Evolutionary conservation across 2,329 filamentous ascomycete species (phyloP).

Genomic region (Stagonosporopsis rhizophila): DNA sequence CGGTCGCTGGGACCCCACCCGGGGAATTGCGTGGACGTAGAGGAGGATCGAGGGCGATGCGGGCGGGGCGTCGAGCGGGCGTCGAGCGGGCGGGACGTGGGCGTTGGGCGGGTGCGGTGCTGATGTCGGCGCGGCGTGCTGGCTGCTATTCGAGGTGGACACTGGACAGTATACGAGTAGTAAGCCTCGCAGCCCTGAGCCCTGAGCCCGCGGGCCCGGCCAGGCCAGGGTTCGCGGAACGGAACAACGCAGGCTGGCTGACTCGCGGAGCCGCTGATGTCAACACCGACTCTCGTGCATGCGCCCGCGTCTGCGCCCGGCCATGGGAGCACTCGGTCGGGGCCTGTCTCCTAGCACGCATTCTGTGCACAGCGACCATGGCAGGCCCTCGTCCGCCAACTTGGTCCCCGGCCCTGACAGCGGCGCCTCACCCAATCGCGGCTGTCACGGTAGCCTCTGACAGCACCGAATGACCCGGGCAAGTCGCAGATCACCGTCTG

Average conservation of each 20-base stretch:
- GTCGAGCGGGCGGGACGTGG: constrained; percentile 7
- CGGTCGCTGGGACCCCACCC: constrained; percentile 59
- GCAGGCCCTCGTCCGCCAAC: not conserved
- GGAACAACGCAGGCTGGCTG: constrained; percentile 10
- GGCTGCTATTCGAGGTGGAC: constrained; percentile 27
- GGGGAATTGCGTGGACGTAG: constrained; percentile 32
- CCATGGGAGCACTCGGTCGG: not conserved
- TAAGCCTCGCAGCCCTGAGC: constrained; percentile 24
- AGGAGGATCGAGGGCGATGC: constrained; percentile 9
- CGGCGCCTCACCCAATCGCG: constrained; percentile 10
- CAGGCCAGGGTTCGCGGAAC: constrained; percentile 26
- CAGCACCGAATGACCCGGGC: constrained; percentile 29
- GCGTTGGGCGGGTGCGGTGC: not conserved
- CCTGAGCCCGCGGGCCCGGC: no score
- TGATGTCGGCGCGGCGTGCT: constrained; percentile 16
- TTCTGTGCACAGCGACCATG: not conserved
- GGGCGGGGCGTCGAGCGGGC: not conserved
- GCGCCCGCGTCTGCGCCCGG: not conserved
- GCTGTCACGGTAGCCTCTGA: constrained; percentile 26
- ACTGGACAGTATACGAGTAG: not conserved
- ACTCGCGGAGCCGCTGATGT: constrained; percentile 23
- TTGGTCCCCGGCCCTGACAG: not conserved
- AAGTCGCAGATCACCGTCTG: constrained; percentile 35
- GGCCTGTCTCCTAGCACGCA: not conserved
- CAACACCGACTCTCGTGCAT: constrained; percentile 6